Evolutionary conservation across 345 rosid species (phyloP), one percentile per base, ranked within the genome.

Genomic region (Hibiscus mutabilis): DNA sequence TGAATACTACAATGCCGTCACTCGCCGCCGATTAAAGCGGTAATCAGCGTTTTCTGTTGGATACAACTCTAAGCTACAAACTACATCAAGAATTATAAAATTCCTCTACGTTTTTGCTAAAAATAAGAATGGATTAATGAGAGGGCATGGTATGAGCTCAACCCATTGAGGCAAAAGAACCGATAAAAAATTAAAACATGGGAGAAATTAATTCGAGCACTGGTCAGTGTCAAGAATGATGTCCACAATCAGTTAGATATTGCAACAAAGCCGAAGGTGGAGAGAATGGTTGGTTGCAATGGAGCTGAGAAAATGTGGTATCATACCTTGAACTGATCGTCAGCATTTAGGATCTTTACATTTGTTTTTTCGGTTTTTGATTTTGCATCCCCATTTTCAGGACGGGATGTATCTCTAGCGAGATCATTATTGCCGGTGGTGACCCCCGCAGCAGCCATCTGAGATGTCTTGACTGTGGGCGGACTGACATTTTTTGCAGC

Each of bases 381-480:
- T 69, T 83, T 81, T 37, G 72, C 71, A 67, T 77, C 81, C 22
- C 80, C 84, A 74, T 80, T 86, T 73, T 82, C 85, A 16, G 86
- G 73, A 11, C 74, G 63, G 40, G 79, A 69, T 37, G 84, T 82
- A 73, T 76, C 74, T 74, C 76, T 81, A 3, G 73, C 72, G 75
- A 74, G 80, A 70, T 83, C 85, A 12, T 73, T 66, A 42, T 67
- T 74, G 27, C 84, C 35, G 29, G 75, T 8, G 52, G 83, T 52
- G 65, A 73, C 71, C 24, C 44, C 63, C 49, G 82, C 52, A 67
- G 66, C 37, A 59, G 73, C 80, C 74, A 70, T 60, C 67, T 75
- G 82, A 65, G 85, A 52, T 60, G 85, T 37, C 35, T 83, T 81
- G 37, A 79, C 71, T 51, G 76, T 66, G 25, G 76, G 77, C 53